A percentile compares a stretch with the other conserved stretches of the same genome.
Conservation (phyloP, 495 filamentous ascomycete species). For the Penicillium robsamsonii region DNA sequence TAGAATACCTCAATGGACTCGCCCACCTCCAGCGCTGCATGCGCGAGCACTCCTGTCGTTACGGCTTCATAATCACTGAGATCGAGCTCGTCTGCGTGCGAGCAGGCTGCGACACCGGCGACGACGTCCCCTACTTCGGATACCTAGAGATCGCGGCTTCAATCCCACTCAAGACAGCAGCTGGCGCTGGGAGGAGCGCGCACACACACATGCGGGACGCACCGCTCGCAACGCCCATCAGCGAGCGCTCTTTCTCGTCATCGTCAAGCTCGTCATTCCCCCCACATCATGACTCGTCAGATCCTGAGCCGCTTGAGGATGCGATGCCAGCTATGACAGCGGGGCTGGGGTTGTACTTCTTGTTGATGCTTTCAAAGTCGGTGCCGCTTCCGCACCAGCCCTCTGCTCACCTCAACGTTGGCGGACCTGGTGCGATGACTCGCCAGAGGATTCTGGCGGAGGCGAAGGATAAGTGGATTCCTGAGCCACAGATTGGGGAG, state of each 20-base stretch:
- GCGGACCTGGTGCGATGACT: constrained; percentile 73
- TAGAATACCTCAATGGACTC: constrained; percentile 81
- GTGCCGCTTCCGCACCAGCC: constrained; percentile 63
- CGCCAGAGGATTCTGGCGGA: constrained; percentile 63
- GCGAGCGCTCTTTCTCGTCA: constrained; percentile 25
- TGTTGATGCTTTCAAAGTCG: constrained; percentile 83
- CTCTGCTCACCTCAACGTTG: constrained; percentile 73
- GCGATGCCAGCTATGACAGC: constrained; percentile 59
- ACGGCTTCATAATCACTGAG: constrained; percentile 92
- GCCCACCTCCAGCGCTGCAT: constrained; percentile 82
- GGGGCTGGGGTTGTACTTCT: constrained; percentile 66
- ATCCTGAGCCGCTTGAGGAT: constrained; percentile 18
- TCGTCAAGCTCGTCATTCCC: constrained; percentile 15
- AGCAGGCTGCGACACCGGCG: constrained; percentile 64
- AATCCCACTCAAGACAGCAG: constrained; percentile 49
- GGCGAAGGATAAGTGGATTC: constrained; percentile 80
- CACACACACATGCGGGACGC: constrained; percentile 9
- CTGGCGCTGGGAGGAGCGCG: background rate
- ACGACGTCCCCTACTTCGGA: constrained; percentile 75
- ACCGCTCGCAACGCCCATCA: constrained; percentile 26
- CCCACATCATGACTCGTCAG: constrained; percentile 19
- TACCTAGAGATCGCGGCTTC: constrained; percentile 72
- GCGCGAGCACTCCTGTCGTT: constrained; percentile 88
- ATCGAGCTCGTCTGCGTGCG: constrained; percentile 91
- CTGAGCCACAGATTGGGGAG: constrained; percentile 76